Conservation (phyloP, 2,329 filamentous ascomycete genomes). For the Fusarium concolor region DNA sequence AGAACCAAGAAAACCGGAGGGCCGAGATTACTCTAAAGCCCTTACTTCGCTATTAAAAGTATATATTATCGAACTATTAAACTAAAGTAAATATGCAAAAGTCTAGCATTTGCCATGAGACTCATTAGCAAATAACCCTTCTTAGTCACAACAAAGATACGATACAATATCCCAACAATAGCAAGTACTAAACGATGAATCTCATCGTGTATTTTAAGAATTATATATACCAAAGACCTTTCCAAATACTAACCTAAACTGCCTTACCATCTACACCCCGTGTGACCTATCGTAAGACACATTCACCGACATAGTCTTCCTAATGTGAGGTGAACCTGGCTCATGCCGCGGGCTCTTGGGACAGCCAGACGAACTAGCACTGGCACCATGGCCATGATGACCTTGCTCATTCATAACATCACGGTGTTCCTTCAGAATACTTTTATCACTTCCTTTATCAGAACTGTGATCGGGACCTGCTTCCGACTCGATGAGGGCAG, state of each 20-base stretch:
- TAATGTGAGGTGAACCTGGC: constrained; percentile 2
- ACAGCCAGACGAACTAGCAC: neutral
- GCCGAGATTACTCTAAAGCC: no score
- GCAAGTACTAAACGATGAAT: no score
- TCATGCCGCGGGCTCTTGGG: neutral
- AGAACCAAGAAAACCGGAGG: no score
- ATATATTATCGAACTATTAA: no score
- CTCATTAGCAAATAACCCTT: no score
- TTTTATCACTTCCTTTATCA: constrained; percentile 33
- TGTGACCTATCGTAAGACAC: constrained; percentile 18
- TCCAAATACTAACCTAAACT: neutral
- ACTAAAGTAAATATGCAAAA: no score
- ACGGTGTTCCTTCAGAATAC: constrained; percentile 26
- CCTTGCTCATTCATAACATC: neutral
- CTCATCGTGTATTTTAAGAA: neutral
- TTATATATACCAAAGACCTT: neutral
- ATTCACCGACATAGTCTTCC: constrained; percentile 21
- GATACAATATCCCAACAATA: no score
- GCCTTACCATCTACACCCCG: no score
- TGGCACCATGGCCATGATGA: neutral
- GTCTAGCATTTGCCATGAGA: no score
- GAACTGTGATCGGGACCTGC: constrained; percentile 11
- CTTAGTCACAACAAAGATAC: no score
- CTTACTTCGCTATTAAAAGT: no score
- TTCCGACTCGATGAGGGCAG: constrained; percentile 27